These are phyloP conservation scores for Russula griseocarnosa DNA, from an alignment of 768 basidiomycete genomes.

Conservation along the genomic window DNA sequence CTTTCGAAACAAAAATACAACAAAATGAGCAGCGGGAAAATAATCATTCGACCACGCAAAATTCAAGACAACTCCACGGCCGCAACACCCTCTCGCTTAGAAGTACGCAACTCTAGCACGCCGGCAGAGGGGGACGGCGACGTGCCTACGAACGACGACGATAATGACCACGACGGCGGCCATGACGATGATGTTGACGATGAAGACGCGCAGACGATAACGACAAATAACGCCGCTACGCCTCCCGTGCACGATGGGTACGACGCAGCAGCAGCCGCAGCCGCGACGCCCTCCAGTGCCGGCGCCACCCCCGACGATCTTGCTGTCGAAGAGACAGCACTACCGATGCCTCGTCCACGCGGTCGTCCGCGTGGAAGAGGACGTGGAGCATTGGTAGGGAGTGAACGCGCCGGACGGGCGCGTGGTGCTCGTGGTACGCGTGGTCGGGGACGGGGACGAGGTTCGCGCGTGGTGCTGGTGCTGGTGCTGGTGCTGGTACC, in stretches of 20 bases:
- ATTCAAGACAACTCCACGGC: conserved; percentile 14
- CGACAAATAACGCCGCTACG: conserved; percentile 16
- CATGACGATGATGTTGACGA: conserved; percentile 20
- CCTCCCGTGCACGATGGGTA: conserved; percentile 18
- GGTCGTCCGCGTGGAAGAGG: conserved; percentile 33
- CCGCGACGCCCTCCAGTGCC: too few relatives aligned
- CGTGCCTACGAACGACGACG: conserved; percentile 16
- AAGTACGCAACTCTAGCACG: conserved; percentile 9
- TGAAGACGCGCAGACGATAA: conserved; percentile 18
- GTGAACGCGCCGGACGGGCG: conserved; percentile 31
- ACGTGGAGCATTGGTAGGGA: conserved; percentile 29
- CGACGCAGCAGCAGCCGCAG: too few relatives aligned
- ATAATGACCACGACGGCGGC: conserved; percentile 6
- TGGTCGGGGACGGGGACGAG: conserved; percentile 32
- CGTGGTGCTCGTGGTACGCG: conserved; percentile 34
- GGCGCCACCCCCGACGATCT: conserved; percentile 6
- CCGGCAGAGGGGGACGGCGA: conserved; percentile 4
- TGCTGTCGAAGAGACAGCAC: conserved; percentile 5
- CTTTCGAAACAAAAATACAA: not conserved
- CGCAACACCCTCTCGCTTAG: conserved; percentile 14
- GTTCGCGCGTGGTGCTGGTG: conserved; percentile 19
- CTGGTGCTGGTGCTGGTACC: conserved; percentile 9
- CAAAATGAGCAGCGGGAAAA: conserved; percentile 26
- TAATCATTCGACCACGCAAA: conserved; percentile 26
- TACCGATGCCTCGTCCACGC: conserved; percentile 25